phyloP scores from a whole-genome alignment of 2,329 filamentous ascomycete genomes.

The Cladosporium sp. region DNA sequence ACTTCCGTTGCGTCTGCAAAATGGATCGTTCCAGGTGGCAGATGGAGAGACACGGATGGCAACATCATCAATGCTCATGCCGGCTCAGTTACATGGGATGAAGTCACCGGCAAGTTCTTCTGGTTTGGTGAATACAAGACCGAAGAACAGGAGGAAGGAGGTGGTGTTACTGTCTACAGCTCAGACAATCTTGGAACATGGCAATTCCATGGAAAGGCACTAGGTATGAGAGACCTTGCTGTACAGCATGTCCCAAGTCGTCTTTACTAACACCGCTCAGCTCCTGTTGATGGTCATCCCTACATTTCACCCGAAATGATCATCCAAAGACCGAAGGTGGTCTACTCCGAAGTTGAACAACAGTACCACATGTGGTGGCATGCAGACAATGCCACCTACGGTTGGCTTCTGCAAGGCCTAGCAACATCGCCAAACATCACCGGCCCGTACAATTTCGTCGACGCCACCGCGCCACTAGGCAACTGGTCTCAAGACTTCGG shows the following conservation, averaged over 20 bases:
- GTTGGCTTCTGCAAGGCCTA: conserved; percentile 53
- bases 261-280: conserved; percentile 21
- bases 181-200: conserved; percentile 58
- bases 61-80: conserved; percentile 60
- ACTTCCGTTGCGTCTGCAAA: conserved; percentile 29
- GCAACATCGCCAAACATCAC: conserved; percentile 49
- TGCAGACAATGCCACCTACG: conserved; percentile 55
- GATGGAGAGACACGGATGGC: conserved; percentile 58
- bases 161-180: conserved; percentile 57
- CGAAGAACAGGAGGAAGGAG: conserved; percentile 54
- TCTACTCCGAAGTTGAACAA: conserved; percentile 50
- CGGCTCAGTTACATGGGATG: conserved; percentile 51
- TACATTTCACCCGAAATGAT: conserved; percentile 53
- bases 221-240: conserved; percentile 45
- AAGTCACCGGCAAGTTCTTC: conserved; percentile 52
- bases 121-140: conserved; percentile 60
- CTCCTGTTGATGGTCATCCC: conserved; percentile 50
- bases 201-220: conserved; percentile 53
- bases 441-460: conserved; percentile 52
- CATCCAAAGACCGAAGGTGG: conserved; percentile 59
- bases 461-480: conserved; percentile 51
- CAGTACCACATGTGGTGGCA: conserved; percentile 62
- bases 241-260: too few species aligned
- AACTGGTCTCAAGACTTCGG: conserved; percentile 62
- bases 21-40: conserved; percentile 58